Base-by-base conservation (phyloP, 805 yeast species). In the Blastobotrys terrestris region DNA sequence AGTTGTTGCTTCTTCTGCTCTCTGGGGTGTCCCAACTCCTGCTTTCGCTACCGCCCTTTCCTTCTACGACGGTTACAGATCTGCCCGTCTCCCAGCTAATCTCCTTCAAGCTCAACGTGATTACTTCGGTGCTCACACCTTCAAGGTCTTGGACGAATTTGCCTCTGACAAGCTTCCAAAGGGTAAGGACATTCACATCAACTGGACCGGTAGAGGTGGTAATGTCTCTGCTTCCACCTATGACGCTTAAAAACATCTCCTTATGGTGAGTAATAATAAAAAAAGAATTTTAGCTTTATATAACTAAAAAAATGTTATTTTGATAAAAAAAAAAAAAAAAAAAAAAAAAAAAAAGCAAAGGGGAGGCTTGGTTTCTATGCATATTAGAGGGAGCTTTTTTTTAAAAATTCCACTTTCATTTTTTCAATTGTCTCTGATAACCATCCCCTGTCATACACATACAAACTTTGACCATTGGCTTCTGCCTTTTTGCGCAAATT, bases 121-220 rank as follows among this genome's bases (percentile, higher is more conserved):
- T 75, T 92, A 90, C 88, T 92, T 92, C 69, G 99, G 99, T 77
- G 98, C 99, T 62, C 99, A 92, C 83, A 94, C 99, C 69, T 92
- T 94, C 90, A 82, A 82, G 74, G 95, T 94, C 60, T 78, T 90
- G 71, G 96, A 96, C 65, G 94, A 92, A 74, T 72, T 65, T 65
- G 96, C 89, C 65, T 78, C 80, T 69, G 89, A 76, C 51, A 74
- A 74, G 70, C 80, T 87, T 75, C 92, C 94, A 77, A 83, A 75
- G 61, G 94, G 80, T 67, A 76, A 81, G 63, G 83, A 85, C 78
- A 85, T 92, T 74, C 99, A 92, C 78, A 80, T 94, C 70, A 92
- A 92, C 94, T 92, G 99, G 99, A 92, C 98, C 62, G 98, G 98
- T 73, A 84, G 83, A 68, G 98, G 99, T 77, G 99, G 99, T 79